Evolutionary conservation across 179 eudicot species (phyloP).

Genomic region (Vitellaria paradoxa): DNA sequence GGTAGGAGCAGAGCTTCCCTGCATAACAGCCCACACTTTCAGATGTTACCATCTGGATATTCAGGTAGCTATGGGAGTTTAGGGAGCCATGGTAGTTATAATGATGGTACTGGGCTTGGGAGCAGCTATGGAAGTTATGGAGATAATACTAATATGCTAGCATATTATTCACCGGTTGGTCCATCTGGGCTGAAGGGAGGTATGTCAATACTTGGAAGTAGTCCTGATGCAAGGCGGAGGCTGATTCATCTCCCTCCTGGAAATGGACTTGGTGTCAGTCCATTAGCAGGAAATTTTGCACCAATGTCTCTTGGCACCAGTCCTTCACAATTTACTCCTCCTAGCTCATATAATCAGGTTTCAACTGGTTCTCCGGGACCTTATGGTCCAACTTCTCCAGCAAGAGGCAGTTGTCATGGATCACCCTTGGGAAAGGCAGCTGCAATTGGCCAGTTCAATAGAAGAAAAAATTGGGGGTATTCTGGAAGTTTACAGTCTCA

Average conservation of each 20-base stretch:
- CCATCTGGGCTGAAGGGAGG: slow-evolving; percentile 80
- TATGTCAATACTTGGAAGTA: slow-evolving; percentile 63
- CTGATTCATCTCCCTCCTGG: slow-evolving; percentile 54
- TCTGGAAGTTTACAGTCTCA: slow-evolving; percentile 53
- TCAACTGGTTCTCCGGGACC: slow-evolving; percentile 81
- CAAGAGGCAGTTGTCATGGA: slow-evolving; percentile 76
- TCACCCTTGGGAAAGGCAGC: slow-evolving; percentile 86
- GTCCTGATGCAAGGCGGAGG: slow-evolving; percentile 82
- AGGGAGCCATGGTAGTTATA: slow-evolving; percentile 96
- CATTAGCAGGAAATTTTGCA: slow-evolving; percentile 71
- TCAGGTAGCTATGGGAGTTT: slow-evolving; percentile 89
- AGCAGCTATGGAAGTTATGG: slow-evolving; percentile 97
- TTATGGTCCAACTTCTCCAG: slow-evolving; percentile 80
- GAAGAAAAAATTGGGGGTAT: slow-evolving; percentile 69
- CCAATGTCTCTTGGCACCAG: slow-evolving; percentile 94
- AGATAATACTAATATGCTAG: slow-evolving; percentile 62
- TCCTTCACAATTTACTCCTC: slow-evolving; percentile 99
- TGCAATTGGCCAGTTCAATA: slow-evolving; percentile 59
- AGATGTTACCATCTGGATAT: slow-evolving; percentile 60
- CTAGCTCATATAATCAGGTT: slow-evolving; percentile 50
- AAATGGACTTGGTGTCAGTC: slow-evolving; percentile 83
- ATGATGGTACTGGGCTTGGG: slow-evolving; percentile 67
- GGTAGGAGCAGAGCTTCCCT: slow-evolving; percentile 49
- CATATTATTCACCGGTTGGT: slow-evolving; percentile 83
- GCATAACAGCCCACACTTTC: slow-evolving; percentile 67